Base-by-base conservation (phyloP, 805 yeast species). In the Kurtzmaniella cleridarum region DNA sequence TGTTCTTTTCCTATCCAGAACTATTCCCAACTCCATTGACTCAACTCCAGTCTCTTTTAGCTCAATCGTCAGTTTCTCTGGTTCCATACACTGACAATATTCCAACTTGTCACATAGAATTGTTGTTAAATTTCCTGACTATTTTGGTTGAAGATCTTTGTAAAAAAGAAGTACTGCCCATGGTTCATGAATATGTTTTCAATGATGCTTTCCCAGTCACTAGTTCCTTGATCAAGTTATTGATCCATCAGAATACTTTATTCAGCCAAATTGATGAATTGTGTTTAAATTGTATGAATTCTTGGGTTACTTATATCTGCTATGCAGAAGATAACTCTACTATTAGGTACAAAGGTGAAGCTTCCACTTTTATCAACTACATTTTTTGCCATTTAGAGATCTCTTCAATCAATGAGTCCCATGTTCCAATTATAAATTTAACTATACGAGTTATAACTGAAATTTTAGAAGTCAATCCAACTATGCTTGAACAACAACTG, bases 71-170 rank as follows among this genome's bases (percentile, higher is more conserved):
- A 20, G 24, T 5, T 20, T 5, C 8, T 20, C 24, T 20, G 24
- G 24, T 5, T 20, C 5, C 24, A 20, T 20, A 8, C 8, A 20
- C 8, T 20, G 24, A 8, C 24, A 8, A 20, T 31, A 20, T 8
- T 8, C 34, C 40, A 2, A 14, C 33, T 15, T 5, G 23, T 8
- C 47, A 41, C 16, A 20, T 46, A 2, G 34, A 15, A 4, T 35
- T 62, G 3, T 30, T 59, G 17, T 44, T 62, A 14, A 38, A 55
- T 1, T 69, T 75, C 32, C 58, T 71, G 3, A 63, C 79, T 10
- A 74, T 73, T 6, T 41, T 77, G 0, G 71, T 68, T 1, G 85
- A 79, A 45, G 85, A 80, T 38, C 47, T 74, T 9, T 48, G 62
- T 27, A 75, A 71, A 43, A 53, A 51, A 43, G 64, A 45, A 47